These are phyloP conservation scores for Jatropha curcas DNA, from an alignment of 345 rosid species.

Conservation along the genomic window DNA sequence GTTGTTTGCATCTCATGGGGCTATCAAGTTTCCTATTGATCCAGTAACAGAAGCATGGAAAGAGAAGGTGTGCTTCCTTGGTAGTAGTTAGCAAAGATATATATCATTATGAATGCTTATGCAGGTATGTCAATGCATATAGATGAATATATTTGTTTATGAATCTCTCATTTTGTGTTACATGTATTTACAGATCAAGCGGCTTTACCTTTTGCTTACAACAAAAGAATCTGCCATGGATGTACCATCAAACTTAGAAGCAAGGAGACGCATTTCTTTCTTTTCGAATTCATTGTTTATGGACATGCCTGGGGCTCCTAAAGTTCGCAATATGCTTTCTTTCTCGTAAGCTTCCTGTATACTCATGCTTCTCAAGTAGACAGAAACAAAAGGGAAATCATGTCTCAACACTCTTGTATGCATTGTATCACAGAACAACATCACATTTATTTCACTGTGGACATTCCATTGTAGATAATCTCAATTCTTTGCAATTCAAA, in stretches of 20 bases:
- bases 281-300: conserved; percentile 97
- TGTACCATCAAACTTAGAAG: conserved; percentile 98
- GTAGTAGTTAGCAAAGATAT: not conserved
- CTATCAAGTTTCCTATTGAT: conserved; percentile 76
- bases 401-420: not conserved
- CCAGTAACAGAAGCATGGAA: conserved; percentile 89
- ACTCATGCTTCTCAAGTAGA: not conserved
- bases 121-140: not conserved
- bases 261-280: conserved; percentile 95
- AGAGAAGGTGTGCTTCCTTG: conserved; percentile 63
- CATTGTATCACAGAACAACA: not conserved
- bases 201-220: conserved; percentile 76
- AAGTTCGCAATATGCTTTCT: conserved; percentile 99
- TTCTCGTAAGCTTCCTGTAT: conserved; percentile 76
- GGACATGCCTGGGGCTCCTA: conserved; percentile 96
- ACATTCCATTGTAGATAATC: not conserved
- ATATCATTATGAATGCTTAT: not conserved
- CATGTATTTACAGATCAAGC: conserved; percentile 55
- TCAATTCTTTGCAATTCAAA: not conserved
- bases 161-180: not conserved
- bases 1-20: conserved; percentile 89
- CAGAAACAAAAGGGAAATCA: not conserved
- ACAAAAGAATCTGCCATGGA: conserved; percentile 99
- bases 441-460: not conserved
- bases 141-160: not conserved